Evolutionary conservation across 345 rosid species (phyloP).

Genomic region (Ceriops zippeliana): DNA sequence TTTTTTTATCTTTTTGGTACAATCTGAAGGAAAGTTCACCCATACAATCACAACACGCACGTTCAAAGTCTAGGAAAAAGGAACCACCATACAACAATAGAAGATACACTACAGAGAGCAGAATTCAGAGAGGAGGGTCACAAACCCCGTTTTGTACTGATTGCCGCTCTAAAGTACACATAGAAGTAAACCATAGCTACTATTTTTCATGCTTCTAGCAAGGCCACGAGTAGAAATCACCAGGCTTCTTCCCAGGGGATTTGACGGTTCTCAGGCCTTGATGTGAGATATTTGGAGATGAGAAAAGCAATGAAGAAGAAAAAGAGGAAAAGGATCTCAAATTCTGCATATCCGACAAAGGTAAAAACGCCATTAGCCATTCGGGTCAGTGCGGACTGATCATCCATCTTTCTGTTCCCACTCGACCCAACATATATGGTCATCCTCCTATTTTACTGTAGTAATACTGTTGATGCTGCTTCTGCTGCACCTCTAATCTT

Average conservation of each 20-base stretch:
- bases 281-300: slow-evolving; percentile 62
- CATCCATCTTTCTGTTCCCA: slow-evolving; percentile 30
- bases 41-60: background rate
- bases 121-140: too few relatives aligned
- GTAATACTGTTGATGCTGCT: background rate
- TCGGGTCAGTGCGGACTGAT: slow-evolving; percentile 38
- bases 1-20: too few relatives aligned
- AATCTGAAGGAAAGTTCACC: background rate
- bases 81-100: background rate
- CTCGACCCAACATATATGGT: slow-evolving; percentile 25
- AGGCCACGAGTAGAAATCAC: slow-evolving; percentile 48
- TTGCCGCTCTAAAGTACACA: too few relatives aligned
- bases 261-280: slow-evolving; percentile 63
- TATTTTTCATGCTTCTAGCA: slow-evolving; percentile 21
- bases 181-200: too few relatives aligned
- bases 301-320: slow-evolving; percentile 56
- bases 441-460: slow-evolving; percentile 12
- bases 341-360: slow-evolving; percentile 48
- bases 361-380: slow-evolving; percentile 34
- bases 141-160: too few relatives aligned
- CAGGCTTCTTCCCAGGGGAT: slow-evolving; percentile 69
- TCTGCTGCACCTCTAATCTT: background rate
- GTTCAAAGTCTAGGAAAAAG: background rate
- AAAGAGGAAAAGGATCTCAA: slow-evolving; percentile 61
- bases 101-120: too few relatives aligned